Conservation (phyloP, 2,329 filamentous ascomycete genomes). For the Amesomyces nigricolor region DNA sequence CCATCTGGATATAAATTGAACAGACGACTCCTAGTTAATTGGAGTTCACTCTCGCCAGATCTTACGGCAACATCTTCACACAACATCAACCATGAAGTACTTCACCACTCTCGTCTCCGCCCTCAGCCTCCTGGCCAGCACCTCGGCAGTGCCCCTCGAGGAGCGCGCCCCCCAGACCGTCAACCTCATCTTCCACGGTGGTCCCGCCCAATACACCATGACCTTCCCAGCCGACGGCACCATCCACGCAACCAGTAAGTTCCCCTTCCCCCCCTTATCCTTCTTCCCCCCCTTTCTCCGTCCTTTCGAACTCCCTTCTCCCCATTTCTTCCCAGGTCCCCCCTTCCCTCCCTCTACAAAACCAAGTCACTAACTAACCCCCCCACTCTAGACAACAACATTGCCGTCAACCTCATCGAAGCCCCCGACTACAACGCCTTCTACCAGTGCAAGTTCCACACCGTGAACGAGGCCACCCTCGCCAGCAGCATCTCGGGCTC, state of each 20-base stretch:
- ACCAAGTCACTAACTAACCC: neutral
- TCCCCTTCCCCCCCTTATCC: neutral
- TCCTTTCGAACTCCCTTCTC: neutral
- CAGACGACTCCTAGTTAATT: too few species aligned
- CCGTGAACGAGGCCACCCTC: conserved; percentile 31
- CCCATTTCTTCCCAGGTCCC: neutral
- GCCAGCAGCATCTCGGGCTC: conserved; percentile 28
- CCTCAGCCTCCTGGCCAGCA: conserved; percentile 12
- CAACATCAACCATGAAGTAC: conserved; percentile 15
- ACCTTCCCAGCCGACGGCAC: conserved; percentile 39
- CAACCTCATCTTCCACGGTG: conserved; percentile 41
- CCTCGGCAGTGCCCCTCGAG: conserved; percentile 21
- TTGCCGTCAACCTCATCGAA: conserved; percentile 29
- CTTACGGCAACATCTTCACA: too few species aligned
- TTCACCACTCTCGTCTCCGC: conserved; percentile 7
- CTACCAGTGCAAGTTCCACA: conserved; percentile 40
- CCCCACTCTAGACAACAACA: conserved; percentile 32
- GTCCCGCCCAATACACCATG: conserved; percentile 38
- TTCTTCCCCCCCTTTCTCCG: neutral
- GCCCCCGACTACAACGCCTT: conserved; percentile 40
- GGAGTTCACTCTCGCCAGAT: too few species aligned
- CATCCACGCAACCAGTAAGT: conserved; percentile 34
- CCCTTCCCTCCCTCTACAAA: neutral
- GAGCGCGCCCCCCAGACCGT: conserved; percentile 32
- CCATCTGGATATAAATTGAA: too few species aligned